Percentiles rank a stretch among this genome's conserved stretches.
phyloP scores from a whole-genome alignment of 2,329 filamentous ascomycete genomes.

The Cyphellophora attinorum region DNA sequence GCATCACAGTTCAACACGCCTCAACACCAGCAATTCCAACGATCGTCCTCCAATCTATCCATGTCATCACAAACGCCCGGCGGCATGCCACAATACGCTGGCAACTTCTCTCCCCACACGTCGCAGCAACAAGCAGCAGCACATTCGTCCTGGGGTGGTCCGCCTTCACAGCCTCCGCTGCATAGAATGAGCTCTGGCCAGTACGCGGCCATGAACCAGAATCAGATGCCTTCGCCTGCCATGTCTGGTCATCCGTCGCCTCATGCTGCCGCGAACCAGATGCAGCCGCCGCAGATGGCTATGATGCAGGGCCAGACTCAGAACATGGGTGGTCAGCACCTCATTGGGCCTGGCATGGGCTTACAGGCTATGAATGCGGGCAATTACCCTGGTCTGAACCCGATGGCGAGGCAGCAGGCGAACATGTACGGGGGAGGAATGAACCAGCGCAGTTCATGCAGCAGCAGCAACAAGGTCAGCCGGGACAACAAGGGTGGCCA shows the following conservation, averaged over 20 bases:
- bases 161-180: constrained; percentile 46
- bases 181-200: constrained; percentile 25
- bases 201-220: constrained; percentile 14
- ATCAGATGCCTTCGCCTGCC: constrained; percentile 19
- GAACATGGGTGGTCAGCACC: constrained; percentile 13
- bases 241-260: constrained; percentile 13
- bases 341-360: constrained; percentile 17
- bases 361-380: constrained; percentile 18
- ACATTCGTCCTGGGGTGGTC: constrained; percentile 61
- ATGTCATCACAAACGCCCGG: constrained; percentile 38
- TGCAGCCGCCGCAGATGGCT: constrained; percentile 19
- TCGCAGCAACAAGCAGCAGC: constrained; percentile 48
- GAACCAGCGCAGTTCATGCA: constrained; percentile 16
- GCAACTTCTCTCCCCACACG: constrained; percentile 35
- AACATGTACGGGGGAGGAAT: constrained; percentile 13
- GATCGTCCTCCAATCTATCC: constrained; percentile 47
- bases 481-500: not conserved
- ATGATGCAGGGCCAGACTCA: constrained; percentile 17
- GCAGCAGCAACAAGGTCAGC: constrained; percentile 1
- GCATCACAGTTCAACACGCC: constrained; percentile 56
- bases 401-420: no score
- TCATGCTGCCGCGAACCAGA: constrained; percentile 17
- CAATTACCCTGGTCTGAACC: constrained; percentile 12
- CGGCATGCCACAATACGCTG: constrained; percentile 50
- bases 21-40: constrained; percentile 11